Conservation (phyloP, 495 filamentous ascomycete genomes). For the Annulohypoxylon bovei region DNA sequence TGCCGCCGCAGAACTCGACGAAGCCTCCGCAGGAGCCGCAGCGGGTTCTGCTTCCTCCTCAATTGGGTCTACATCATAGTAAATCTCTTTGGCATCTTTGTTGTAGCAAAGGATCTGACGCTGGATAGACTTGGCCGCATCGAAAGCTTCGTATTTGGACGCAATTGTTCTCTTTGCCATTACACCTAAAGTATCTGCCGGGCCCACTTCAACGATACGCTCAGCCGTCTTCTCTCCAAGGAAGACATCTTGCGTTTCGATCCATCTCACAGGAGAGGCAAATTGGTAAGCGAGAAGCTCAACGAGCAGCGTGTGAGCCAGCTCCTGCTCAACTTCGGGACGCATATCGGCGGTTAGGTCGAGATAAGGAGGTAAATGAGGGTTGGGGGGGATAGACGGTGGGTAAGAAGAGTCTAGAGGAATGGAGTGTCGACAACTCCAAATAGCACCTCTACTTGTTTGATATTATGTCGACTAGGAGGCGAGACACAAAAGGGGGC, state of each 20-base stretch:
- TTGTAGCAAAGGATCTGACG: slow-evolving; percentile 99
- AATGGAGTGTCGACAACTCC: slow-evolving; percentile 24
- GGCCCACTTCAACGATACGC: slow-evolving; percentile 96
- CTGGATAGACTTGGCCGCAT: slow-evolving; percentile 94
- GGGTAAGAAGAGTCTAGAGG: slow-evolving; percentile 2
- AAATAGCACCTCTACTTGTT: slow-evolving; percentile 16
- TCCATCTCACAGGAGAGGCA: slow-evolving; percentile 98
- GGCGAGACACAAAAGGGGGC: not conserved
- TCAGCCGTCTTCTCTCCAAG: slow-evolving; percentile 95
- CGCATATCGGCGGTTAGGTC: slow-evolving; percentile 73
- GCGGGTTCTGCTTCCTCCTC: slow-evolving; percentile 83
- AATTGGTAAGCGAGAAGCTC: slow-evolving; percentile 99
- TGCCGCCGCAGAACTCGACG: slow-evolving; percentile 58
- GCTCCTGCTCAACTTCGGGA: slow-evolving; percentile 98
- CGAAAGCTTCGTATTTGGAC: slow-evolving; percentile 98
- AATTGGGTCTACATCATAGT: slow-evolving; percentile 96
- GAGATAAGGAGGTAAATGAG: slow-evolving; percentile 34
- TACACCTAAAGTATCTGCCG: slow-evolving; percentile 95
- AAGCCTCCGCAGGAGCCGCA: slow-evolving; percentile 55
- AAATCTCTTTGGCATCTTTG: slow-evolving; percentile 99
- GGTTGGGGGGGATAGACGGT: not conserved
- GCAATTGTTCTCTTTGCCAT: slow-evolving; percentile 98
- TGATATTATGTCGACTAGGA: slow-evolving; percentile 11
- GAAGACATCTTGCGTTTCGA: slow-evolving; percentile 99
- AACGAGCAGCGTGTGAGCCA: slow-evolving; percentile 95